Base-by-base conservation (phyloP, 192 early-diverging fungal genomes). In the Coemansia sp. region DNA sequence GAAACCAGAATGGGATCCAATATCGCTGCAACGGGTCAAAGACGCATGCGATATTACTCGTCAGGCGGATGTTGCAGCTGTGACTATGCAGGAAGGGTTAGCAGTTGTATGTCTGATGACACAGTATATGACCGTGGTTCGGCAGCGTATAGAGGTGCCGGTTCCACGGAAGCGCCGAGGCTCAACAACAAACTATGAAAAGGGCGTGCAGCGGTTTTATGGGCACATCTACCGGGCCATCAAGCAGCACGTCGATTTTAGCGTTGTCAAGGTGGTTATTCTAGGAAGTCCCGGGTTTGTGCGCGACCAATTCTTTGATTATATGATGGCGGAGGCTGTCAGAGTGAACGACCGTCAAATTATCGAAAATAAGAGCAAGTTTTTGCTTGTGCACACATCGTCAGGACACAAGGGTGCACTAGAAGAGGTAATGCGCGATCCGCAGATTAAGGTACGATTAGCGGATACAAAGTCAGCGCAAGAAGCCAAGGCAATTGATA, bases 331-430 rank as follows among this genome's bases (percentile, higher is more conserved):
- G 27, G 85, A 89, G 31, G 94, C 97, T 2, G 83, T 92, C 63
- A 90, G 87, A 77, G 86, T 87, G 25, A 93, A 96, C 32, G 91
- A 92, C 71, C 95, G 92, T 68, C 51, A 68, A 5, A 72, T 96
- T 5, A 71, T 99, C 51, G 93, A 93, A 33, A 95, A 95, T 82
- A 85, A 87, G 64, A 66, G 86, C 66, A 99, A 98, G 61, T 92
- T 99, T 58, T 59, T 98, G 29, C 79, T 89, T 20, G 90, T 97
- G 6, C 94, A 97, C 72, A 94, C 92, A 69, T 97, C 95, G 5
- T 93, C 91, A 20, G 97, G 95, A 2, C 95, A 98, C 81, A 98
- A 97, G 71, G 93, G 96, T 73, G 90, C 97, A n/a, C 70, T 99
- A 7, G 85, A 88, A 51, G 97, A 99, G 77, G 92, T 96, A 1